Base-by-base conservation (phyloP, 352 stramenopile species). In the Saprolegnia diclina region DNA sequence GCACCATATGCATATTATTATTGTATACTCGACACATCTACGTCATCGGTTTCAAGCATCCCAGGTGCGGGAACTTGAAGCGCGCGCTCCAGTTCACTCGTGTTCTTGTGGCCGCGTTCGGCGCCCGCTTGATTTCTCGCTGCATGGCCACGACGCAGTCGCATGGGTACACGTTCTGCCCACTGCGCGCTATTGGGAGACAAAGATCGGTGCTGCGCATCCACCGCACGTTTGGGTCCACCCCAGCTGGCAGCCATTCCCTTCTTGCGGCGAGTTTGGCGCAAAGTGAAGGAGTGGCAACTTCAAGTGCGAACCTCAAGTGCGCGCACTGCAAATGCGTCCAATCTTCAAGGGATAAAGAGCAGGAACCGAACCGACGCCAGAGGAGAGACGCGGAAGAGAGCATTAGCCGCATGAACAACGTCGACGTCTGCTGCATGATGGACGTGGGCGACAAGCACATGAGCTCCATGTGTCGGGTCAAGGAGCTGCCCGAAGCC, bases 21-120 rank as follows among this genome's bases (percentile, higher is more conserved):
- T 45, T 45, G 38, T 45, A 45, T 45, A 45, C 38, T 45, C 38
- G 38, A 45, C 38, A 45, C 7, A 16, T 14, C 7, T 14, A 45
- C 38, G 38, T 45, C 38, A 45, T 16, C 38, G 38, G 38, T 45
- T 45, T 45, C 38, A 45, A 7, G 38, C 14, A 14, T n/a, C 38
- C 7, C 38, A 14, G 38, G 38, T 45, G 38, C 38, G 38, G 7
- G 38, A 45, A 45, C 38, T 14, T 7, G 52, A 57, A 16, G 52
- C 32, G 22, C 32, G 32, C 7, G 7, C 52, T 18, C 45, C 18
- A 19, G 45, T 57, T 57, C 52, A 16, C 32, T 16, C 22, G 32
- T 13, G 52, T 57, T 57, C 52, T 57, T 57, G 52, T 57, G 52
- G 52, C 32, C 32, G 22, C n/a, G n/a, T n/a, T n/a, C n/a, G n/a